Base-by-base conservation (phyloP, 2,329 filamentous ascomycete genomes). In the Fusarium anthophilum region DNA sequence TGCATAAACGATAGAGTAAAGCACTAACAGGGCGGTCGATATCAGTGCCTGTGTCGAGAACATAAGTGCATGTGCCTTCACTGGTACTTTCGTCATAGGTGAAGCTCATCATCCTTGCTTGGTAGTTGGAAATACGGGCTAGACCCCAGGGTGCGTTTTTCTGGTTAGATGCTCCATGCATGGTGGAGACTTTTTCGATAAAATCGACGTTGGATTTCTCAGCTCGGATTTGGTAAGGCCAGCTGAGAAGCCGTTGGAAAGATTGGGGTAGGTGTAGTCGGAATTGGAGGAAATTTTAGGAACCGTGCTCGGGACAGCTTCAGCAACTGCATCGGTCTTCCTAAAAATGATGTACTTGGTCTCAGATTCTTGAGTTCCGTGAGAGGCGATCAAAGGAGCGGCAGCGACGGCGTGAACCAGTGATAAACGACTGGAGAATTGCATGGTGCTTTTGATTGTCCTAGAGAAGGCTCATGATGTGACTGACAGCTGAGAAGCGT, bases 1-100 rank as follows among this genome's bases (percentile, higher is more conserved):
- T 35, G 41, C 20, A 48, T 37, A 18, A 35, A 38, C 4, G 37
- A 51, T 53, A 17, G 17, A n/a, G 35, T 22, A 32, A 20, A 17
- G 10, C 6, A 14, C 24, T 11, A 9, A 22, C 38, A 57, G 26
- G 30, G 12, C 18, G 24, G 14, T n/a, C 8, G 8, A 57, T 5
- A 11, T 24, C 24, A 5, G 44, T 43, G 28, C 50, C 30, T 13
- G 60, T 61, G 15, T 70, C 68, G 4, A 70, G n/a, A 9, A 70
- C 66, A 20, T 70, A 70, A 32, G 50, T 63, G 5, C 66, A 70
- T 4, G 54, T 65, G 11, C 50, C 44, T 20, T 53, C 17, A n/a
- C 55, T 26, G 24, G 55, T 48, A n/a, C 41, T 38, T 14, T 28
- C 6, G 15, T 58, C 20, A 50, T 38, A 24, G 20, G 20, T n/a